Percentiles rank a stretch among this genome's conserved stretches.
Conservation (phyloP, 371 early-diverging fungal genomes). For the Mucor velutinosus region DNA sequence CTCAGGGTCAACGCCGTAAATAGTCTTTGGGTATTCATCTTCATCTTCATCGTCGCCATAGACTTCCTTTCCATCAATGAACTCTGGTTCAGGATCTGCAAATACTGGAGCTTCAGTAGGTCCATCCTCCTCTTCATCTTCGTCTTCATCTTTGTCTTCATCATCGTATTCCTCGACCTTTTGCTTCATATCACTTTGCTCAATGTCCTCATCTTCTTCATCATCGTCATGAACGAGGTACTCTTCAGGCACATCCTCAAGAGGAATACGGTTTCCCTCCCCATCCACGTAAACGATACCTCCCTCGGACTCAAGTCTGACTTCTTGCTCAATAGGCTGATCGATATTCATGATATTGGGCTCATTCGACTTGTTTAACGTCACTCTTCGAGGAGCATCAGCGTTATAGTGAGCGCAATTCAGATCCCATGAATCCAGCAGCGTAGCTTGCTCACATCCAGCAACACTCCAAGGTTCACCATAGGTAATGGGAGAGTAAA, state of each 20-base stretch:
- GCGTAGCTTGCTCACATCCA: constrained; percentile 12
- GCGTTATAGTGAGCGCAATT: constrained; percentile 6
- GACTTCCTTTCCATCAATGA: constrained; percentile 24
- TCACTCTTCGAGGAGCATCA: not conserved
- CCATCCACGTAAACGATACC: not conserved
- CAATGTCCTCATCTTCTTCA: constrained; percentile 4
- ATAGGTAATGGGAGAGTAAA: constrained; percentile 82
- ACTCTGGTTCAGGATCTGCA: constrained; percentile 20
- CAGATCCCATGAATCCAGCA: constrained; percentile 16
- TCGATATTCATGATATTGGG: not conserved
- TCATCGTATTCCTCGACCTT: not conserved
- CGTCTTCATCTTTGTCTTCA: constrained; percentile 5
- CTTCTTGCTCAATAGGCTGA: not conserved
- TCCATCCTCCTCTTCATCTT: not conserved
- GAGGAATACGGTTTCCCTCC: not conserved
- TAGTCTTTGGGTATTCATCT: constrained; percentile 28
- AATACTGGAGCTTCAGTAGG: constrained; percentile 23
- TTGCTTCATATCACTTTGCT: not conserved
- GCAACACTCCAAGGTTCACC: constrained; percentile 49
- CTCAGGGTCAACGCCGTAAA: constrained; percentile 21
- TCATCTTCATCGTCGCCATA: constrained; percentile 28
- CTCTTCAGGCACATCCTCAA: not conserved
- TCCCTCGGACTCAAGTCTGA: not conserved
- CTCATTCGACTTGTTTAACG: not conserved
- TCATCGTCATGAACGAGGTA: not conserved